Evolutionary conservation across 352 stramenopile genomes (phyloP), one percentile per base, ranked within the genome.

Genomic region (Sclerospora graminicola): DNA sequence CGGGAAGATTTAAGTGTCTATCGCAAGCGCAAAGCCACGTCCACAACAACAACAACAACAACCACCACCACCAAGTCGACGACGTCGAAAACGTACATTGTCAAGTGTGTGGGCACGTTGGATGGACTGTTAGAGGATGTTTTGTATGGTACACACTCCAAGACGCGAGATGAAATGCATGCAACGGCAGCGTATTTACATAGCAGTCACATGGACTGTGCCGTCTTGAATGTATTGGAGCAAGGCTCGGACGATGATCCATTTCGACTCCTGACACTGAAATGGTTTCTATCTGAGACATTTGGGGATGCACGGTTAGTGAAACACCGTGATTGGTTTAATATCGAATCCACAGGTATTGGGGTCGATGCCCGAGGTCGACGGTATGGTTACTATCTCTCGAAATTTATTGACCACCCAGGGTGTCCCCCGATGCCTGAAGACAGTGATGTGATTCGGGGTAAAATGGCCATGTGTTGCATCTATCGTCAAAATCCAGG

Each of bases 261-360:
- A 30, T 84, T 71, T 37, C 58, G 61, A 10, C 62, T 56, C 15
- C 37, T 81, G 14, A 47, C 54, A 1, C 42, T 86, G 32, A 79
- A 79, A 27, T 84, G 73, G 73, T 62, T 48, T 27, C 65, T 82
- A 23, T 38, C 41, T 20, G 65, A 48, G 27, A 66, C 30, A 21
- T 65, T 44, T 33, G 66, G 47, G 26, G 79, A 51, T 48, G 68
- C 46, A 29, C 56, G 39, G 32, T 30, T 83, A 5, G 51, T 80
- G n/a, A 70, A 70, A 34, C 65, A 76, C 39, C 69, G 73, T 11
- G 73, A 85, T 55, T 67, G 69, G 32, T 73, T 80, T 34, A 80
- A 69, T 38, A 46, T 85, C 35, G 67, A 85, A 45, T 69, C 67
- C 4, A 77, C 57, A 2, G 73, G 73, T 0, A 63, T 77, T 29